A percentile compares a stretch with the other conserved stretches of the same genome.
Evolutionary conservation across 2,329 filamentous ascomycete species (phyloP).

Genomic region (Penicillium sp.): DNA sequence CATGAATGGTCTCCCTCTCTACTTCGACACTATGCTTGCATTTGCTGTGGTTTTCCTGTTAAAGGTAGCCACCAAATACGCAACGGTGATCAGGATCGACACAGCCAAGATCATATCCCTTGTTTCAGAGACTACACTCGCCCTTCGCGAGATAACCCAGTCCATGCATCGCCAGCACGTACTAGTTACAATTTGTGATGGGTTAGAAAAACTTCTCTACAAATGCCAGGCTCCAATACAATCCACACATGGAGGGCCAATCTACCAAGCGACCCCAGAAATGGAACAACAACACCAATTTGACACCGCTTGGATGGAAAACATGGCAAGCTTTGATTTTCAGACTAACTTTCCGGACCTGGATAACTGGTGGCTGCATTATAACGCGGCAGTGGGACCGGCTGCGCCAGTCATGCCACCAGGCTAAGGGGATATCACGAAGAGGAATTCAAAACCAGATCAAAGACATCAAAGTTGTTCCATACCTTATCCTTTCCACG

Average conservation of each 20-base stretch:
- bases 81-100: conserved; percentile 29
- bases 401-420: neutral
- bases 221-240: conserved; percentile 22
- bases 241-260: conserved; percentile 12
- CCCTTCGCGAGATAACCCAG: conserved; percentile 26
- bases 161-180: conserved; percentile 34
- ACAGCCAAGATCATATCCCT: conserved; percentile 29
- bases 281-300: conserved; percentile 27
- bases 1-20: conserved; percentile 41
- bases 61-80: conserved; percentile 41
- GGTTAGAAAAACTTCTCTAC: conserved; percentile 29
- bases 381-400: conserved; percentile 16
- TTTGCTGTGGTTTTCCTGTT: conserved; percentile 46
- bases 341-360: conserved; percentile 29
- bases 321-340: conserved; percentile 35
- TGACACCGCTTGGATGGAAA: conserved; percentile 35
- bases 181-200: conserved; percentile 31
- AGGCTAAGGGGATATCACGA: neutral
- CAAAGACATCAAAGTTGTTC: conserved; percentile 48
- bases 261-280: conserved; percentile 27
- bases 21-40: conserved; percentile 46
- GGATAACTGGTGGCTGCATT: conserved; percentile 26
- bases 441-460: conserved; percentile 40
- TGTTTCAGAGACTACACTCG: conserved; percentile 24
- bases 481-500: conserved; percentile 14